A percentile compares a stretch with the other conserved stretches of the same genome.
Conservation (phyloP, 257 asterid genomes). For the Coffea eugenioides region DNA sequence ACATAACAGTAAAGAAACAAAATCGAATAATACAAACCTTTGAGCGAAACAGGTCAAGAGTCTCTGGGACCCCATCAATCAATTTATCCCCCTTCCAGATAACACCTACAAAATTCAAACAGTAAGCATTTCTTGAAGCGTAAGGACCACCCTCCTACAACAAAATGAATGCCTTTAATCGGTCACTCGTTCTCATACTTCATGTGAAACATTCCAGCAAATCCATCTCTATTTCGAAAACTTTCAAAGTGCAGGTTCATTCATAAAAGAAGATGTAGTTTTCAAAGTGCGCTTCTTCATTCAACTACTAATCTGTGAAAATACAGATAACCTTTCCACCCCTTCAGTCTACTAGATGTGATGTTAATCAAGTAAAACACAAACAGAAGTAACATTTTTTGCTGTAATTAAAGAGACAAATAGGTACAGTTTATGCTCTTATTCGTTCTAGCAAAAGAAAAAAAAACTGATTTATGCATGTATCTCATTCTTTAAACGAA, state of each 20-base stretch:
- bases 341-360: not conserved
- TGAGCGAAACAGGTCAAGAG: constrained; percentile 90
- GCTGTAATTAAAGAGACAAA: not conserved
- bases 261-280: not conserved
- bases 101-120: constrained; percentile 57
- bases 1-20: not conserved
- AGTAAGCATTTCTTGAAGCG: not conserved
- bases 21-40: constrained; percentile 49
- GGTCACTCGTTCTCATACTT: not conserved
- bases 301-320: not conserved
- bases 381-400: not conserved
- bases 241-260: no score
- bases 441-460: not conserved
- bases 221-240: not conserved
- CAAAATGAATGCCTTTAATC: not conserved
- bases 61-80: constrained; percentile 97
- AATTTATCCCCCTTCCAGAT: constrained; percentile 97
- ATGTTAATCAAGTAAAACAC: not conserved
- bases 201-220: not conserved
- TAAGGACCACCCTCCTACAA: not conserved
- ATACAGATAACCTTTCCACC: not conserved
- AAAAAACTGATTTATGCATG: not conserved
- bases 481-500: not conserved
- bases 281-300: not conserved
- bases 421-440: not conserved